phyloP scores from a whole-genome alignment of 2,329 filamentous ascomycete species.

The Dactylellina drechsleri region DNA sequence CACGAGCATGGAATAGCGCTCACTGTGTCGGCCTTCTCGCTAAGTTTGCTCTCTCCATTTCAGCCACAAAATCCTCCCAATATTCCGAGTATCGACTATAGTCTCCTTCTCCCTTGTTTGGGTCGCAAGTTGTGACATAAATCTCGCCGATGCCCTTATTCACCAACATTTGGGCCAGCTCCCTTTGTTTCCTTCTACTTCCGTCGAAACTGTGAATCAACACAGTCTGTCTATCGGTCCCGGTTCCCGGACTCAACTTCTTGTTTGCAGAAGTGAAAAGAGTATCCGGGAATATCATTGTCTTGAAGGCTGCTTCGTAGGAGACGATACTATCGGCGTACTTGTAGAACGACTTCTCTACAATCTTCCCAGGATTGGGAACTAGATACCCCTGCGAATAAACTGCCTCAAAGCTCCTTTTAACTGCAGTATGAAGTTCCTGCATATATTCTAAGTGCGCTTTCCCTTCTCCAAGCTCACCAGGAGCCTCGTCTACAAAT shows the following conservation, averaged over 20 bases:
- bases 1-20: no score
- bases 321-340: slow-evolving; percentile 46
- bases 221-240: slow-evolving; percentile 25
- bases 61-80: slow-evolving; percentile 48
- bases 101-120: slow-evolving; percentile 44
- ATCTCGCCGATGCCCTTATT: slow-evolving; percentile 45
- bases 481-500: slow-evolving; percentile 62
- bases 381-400: slow-evolving; percentile 34
- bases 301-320: slow-evolving; percentile 48
- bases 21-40: not conserved
- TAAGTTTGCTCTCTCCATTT: slow-evolving; percentile 43
- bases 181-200: slow-evolving; percentile 42
- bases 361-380: slow-evolving; percentile 43
- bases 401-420: slow-evolving; percentile 24
- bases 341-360: slow-evolving; percentile 33
- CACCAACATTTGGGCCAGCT: slow-evolving; percentile 37
- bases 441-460: slow-evolving; percentile 29
- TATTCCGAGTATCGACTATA: slow-evolving; percentile 48
- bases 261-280: slow-evolving; percentile 41
- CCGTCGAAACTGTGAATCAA: slow-evolving; percentile 50
- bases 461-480: slow-evolving; percentile 39
- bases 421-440: slow-evolving; percentile 16
- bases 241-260: slow-evolving; percentile 29
- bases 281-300: slow-evolving; percentile 40
- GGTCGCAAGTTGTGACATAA: slow-evolving; percentile 45